Evolutionary conservation across 176 grass and related monocot species (phyloP).

Genomic region (Alloteropsis semialata): DNA sequence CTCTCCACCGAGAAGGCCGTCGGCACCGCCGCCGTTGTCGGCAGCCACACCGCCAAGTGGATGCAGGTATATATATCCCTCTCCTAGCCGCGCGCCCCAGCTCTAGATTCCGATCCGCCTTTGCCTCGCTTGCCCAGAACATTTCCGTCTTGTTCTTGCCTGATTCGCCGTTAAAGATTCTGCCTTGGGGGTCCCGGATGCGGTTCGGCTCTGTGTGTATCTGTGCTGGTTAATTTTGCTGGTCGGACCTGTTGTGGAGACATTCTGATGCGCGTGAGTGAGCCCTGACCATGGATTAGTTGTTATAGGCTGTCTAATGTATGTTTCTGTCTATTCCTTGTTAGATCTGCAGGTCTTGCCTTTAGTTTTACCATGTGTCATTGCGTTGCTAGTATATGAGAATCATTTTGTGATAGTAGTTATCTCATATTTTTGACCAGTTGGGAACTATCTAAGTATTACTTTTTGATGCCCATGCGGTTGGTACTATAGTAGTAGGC

Average conservation of each 20-base stretch:
- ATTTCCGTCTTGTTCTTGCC: background rate
- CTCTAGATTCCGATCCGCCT: conserved; percentile 24
- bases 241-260: background rate
- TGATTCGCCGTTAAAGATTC: background rate
- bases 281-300: background rate
- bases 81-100: background rate
- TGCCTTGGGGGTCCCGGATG: background rate
- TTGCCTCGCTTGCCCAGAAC: background rate
- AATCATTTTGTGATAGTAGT: background rate
- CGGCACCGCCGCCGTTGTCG: conserved; percentile 42
- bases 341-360: conserved; percentile 17
- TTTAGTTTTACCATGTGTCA: background rate
- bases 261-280: background rate
- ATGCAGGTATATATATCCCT: conserved; percentile 62
- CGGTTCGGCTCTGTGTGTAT: background rate
- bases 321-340: conserved; percentile 11
- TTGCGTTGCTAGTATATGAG: background rate
- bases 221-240: background rate
- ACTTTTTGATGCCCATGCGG: background rate
- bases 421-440: background rate
- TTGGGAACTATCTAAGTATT: background rate
- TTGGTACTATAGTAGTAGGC: background rate
- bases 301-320: background rate
- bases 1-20: conserved; percentile 57
- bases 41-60: conserved; percentile 92